Evolutionary conservation across 1,284 basidiomycete species (phyloP), one percentile per base, ranked within the genome.

Genomic region (Ustilago sp.): DNA sequence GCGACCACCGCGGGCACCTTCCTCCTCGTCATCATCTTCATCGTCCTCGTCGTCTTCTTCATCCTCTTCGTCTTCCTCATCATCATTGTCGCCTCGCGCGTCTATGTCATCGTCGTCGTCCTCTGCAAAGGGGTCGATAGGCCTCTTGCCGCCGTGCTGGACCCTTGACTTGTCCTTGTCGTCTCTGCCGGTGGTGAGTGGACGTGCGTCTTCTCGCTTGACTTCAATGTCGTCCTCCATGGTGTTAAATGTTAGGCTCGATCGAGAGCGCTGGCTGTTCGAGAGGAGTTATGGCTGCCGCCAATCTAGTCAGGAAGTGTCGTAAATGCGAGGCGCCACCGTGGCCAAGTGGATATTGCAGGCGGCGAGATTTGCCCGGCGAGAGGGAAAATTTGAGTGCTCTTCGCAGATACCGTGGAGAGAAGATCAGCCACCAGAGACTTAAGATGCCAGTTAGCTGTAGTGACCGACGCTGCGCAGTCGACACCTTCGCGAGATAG

Each of bases 31-130:
- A 0, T 80, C 83, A 0, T 79, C 82, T 0, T 80, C 80, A 0
- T 83, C 80, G 0, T 81, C 78, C 2, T 83, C 81, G 1, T 83
- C 81, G 0, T 83, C 81, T 2, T 85, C 81, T 1, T 82, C 81
- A 0, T 85, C 82, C 2, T 79, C 81, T 12, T 80, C 79, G 0
- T 80, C 82, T 1, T 81, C 75, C 2, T 82, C 79, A 1, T 73
- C 77, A 6, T 71, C 43, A 4, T 28, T 8, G 15, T 72, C 79
- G 4, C 71, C 71, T 2, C 80, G 80, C 2, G 69, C 75, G 7
- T 73, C 76, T 28, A 69, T 77, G 0, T 74, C 65, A 11, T 72
- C 80, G 12, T 76, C 81, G 8, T 74, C 79, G 13, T 76, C 68
- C 38, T 74, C 77, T 19, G 80, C 77, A 28, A 76, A 76, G 13